Evolutionary conservation across 1,284 basidiomycete species (phyloP), one percentile per base, ranked within the genome.

Genomic region (Malassezia brasiliensis): DNA sequence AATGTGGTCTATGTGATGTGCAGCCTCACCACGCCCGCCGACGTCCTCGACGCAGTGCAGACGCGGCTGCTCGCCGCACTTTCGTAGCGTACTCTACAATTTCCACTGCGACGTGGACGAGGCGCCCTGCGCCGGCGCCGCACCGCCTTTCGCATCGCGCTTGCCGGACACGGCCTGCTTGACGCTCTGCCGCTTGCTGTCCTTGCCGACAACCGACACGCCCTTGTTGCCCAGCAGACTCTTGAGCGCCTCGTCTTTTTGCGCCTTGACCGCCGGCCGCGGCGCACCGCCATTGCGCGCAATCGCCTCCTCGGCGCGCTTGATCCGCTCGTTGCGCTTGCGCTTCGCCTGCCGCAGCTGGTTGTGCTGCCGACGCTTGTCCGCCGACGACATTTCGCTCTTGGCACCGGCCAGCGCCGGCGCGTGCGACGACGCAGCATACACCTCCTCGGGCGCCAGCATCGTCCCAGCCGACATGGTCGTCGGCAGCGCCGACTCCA

Each of bases 1-100:
- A 85, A 94, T 67, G 86, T 96, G 10, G 85, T 87, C 11, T 98
- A 98, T 76, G 85, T 96, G 75, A 96, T 98, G 82, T 86, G 84
- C 6, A 91, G 86, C 76, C 79, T 96, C 40, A 90, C 90, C 67
- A 88, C 87, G 17, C 64, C 69, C 3, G 9, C 49, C 0, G 52
- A 60, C 4, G 70, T 74, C 30, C 55, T 77, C 8, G 42, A 7
- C 7, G 25, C 28, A 11, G 40, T 44, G 19, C 42, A 46, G 20
- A 25, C 17, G 14, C 30, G 31, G n/a, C 38, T 52, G 12, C 25
- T 20, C 28, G 22, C 25, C 25, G 25, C 25, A 28, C 25, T 28
- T 28, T 28, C 25, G 25, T 28, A 28, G 25, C 25, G 19, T 48
- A 36, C 30, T 25, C 54, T 57, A 56, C 52, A 56, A 39, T 44